Base-by-base conservation (phyloP, 441 rosid genomes). In the Pelargonium hybrid region DNA sequence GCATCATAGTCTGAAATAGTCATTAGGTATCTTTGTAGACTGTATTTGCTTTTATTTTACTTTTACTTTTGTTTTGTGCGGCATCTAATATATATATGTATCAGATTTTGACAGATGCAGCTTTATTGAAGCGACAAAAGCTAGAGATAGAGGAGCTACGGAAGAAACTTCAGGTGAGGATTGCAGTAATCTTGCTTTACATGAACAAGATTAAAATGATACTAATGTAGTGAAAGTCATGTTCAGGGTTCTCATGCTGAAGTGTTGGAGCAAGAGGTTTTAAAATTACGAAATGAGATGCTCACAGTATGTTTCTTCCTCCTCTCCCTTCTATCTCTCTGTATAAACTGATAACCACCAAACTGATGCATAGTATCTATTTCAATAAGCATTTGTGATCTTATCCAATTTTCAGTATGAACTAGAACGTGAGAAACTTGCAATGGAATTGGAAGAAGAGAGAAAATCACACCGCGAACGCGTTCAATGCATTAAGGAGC, bases 31-130 rank as follows among this genome's bases (percentile, higher is more conserved):
- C 62, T 9, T 18, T 1, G 2, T 56, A 13, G 20, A 56, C 11
- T 26, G 15, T 18, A 56, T 2, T 56, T 56, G 20, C 62, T n/a
- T 56, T 26, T 56, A 43, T n/a, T n/a, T n/a, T n/a, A n/a, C n/a
- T n/a, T n/a, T n/a, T n/a, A n/a, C n/a, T n/a, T n/a, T n/a, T n/a
- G n/a, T n/a, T 20, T 23, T 20, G 3, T 26, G 7, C 61, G 25
- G 48, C 47, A 69, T 37, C 84, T 83, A 74, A 84, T 73, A 73
- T 67, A 47, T 37, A 59, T 67, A 68, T 76, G 37, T 74, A 20
- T 37, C 71, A 93, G 97, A 86, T 93, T 78, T 84, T 93, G 83
- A 89, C 96, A 47, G 98, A 93, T 84, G 96, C 92, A 57, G 95
- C 97, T 68, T 85, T 91, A 71, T 57, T 93, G 77, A 93, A 86